Base-by-base conservation (phyloP, 169 alveolate species). In the Cystoisospora suis region DNA sequence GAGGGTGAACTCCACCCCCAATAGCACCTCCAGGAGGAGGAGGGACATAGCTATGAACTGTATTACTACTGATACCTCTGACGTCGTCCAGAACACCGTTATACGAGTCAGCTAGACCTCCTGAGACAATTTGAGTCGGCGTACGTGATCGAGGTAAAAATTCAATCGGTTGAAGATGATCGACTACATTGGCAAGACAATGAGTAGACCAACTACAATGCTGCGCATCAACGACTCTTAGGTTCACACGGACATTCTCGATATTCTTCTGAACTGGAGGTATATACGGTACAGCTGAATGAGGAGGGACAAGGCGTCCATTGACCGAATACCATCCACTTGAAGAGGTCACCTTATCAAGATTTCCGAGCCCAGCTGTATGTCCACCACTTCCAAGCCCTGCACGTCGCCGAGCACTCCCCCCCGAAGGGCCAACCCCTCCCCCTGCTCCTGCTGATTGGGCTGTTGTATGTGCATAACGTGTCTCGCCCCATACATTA, bases 251-350 rank as follows among this genome's bases (percentile, higher is more conserved):
- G 1, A 81, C 77, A 38, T 47, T 87, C 53, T 87, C 91, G 20
- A 87, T 53, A 70, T 87, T 87, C 86, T 87, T 87, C 56, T 87
- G 91, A 29, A 32, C 79, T 5, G 91, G 91, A 5, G 91, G 91
- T 23, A 87, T 87, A 42, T 56, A 87, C 6, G 91, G 91, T 36
- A 87, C 91, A 9, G 79, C 59, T 38, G 75, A 80, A 77, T 81
- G 70, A 1, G 91, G 91, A 27, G 86, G 86, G n/a, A 87, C 80
- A 40, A 87, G 44, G 70, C 72, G 81, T 5, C 69, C 58, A 5
- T 34, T 9, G n/a, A n/a, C n/a, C n/a, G n/a, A n/a, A n/a, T n/a
- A n/a, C n/a, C n/a, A n/a, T n/a, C n/a, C n/a, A n/a, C n/a, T n/a
- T n/a, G n/a, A n/a, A n/a, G n/a, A n/a, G n/a, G n/a, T n/a, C n/a